Evolutionary conservation across 805 yeast genomes (phyloP), one percentile per base, ranked within the genome.

Genomic region (Pichia eremophila): DNA sequence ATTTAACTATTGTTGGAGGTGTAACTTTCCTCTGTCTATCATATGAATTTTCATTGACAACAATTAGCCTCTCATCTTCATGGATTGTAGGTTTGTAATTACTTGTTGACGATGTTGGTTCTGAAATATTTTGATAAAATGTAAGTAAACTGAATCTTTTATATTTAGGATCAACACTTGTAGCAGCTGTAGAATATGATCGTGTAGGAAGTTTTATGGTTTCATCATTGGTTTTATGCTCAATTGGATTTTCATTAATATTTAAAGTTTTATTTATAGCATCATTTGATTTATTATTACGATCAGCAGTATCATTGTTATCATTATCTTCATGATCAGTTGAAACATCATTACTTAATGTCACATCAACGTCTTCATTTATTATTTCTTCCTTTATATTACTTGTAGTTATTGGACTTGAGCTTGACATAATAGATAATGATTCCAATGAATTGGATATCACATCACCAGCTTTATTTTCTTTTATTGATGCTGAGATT

Each of bases 141-240:
- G 62, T 59, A 9, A 64, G 51, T 54, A 63, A 57, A 52, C 67
- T 63, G 49, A 64, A 64, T 46, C 68, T 52, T 45, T 58, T 63
- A 50, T 55, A 60, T 45, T 58, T 64, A 8, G 25, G 25, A 22
- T 22, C 25, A 22, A 22, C 25, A 22, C 25, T 22, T 2, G 58
- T 51, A 5, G 58, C 48, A 12, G 56, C 25, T 22, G 49, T 40
- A 9, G 47, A 11, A 29, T 28, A 36, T 4, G 46, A 22, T 19
- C 49, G 7, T 29, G 32, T 9, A 5, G 31, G 22, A 3, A 15
- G 12, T 22, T 22, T 22, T 22, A 22, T 6, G 25, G 27, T n/a
- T 9, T 28, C 15, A 41, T 14, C 8, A 12, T 2, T 40, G 14
- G 25, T 17, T 8, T 36, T 36, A 17, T n/a, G 5, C 4, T 18